A percentile compares a stretch with the other conserved stretches of the same genome.
Conservation (phyloP, 2,329 filamentous ascomycete species). For the Furcasterigmium sp. region DNA sequence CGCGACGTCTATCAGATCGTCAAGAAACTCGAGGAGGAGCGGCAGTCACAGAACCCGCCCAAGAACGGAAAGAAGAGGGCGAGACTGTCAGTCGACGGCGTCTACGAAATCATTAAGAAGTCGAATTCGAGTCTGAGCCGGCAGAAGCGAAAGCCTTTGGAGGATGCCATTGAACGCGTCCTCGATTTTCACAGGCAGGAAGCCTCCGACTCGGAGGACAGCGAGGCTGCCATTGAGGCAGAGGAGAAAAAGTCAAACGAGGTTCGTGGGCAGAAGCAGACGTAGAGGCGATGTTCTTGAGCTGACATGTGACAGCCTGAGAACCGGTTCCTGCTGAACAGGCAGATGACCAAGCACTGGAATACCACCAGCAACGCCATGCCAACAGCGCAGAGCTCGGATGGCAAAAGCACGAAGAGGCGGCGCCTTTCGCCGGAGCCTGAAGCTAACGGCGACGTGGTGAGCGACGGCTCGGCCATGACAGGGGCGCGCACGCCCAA, state of each 20-base stretch:
- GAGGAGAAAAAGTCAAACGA: slow-evolving; percentile 15
- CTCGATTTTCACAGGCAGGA: slow-evolving; percentile 68
- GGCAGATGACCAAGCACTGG: slow-evolving; percentile 37
- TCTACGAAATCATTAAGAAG: slow-evolving; percentile 67
- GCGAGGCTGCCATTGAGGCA: slow-evolving; percentile 41
- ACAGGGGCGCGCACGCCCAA: background rate
- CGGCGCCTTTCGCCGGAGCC: slow-evolving; percentile 10
- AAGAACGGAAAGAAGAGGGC: slow-evolving; percentile 10
- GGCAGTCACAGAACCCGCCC: slow-evolving; percentile 39
- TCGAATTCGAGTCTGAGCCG: slow-evolving; percentile 86
- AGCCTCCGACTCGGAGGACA: slow-evolving; percentile 48
- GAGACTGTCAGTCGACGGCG: slow-evolving; percentile 48
- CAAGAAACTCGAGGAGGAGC: slow-evolving; percentile 67
- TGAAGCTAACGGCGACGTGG: slow-evolving; percentile 7
- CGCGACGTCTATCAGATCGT: slow-evolving; percentile 75
- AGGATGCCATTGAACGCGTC: slow-evolving; percentile 81
- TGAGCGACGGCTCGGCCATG: slow-evolving; percentile 8
- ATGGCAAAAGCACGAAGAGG: slow-evolving; percentile 18
- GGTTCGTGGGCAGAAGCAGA: background rate
- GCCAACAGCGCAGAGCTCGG: slow-evolving; percentile 7
- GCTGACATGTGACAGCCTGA: slow-evolving; percentile 19
- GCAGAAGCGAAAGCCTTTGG: slow-evolving; percentile 73
- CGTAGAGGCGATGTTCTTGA: no score
- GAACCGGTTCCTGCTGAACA: slow-evolving; percentile 33
- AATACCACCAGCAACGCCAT: slow-evolving; percentile 12